Evolutionary conservation across 495 filamentous ascomycete genomes (phyloP), one percentile per base, ranked within the genome.

Genomic region (Lindgomyces ingoldianus): DNA sequence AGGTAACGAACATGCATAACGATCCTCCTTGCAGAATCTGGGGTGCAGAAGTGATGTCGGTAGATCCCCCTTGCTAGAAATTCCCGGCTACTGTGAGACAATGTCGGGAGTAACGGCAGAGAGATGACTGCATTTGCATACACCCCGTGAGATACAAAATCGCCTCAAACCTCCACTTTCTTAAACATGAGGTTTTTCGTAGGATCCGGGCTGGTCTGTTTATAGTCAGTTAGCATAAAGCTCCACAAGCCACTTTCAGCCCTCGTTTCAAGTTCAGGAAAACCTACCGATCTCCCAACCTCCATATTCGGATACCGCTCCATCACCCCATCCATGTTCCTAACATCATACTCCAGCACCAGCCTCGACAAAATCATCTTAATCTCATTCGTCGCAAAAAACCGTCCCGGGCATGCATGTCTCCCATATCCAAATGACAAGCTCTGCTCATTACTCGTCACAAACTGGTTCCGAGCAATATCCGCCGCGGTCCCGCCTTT

Each of bases 351-450:
- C 29, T 64, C 48, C 33, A 64, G 25, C 10, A 68, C 18, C 6
- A 47, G 8, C 52, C 55, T 57, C 44, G 53, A 51, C 1, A 68
- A 26, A 26, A 68, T 68, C 65, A 68, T 68, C 51, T 68, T 68
- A 19, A 68, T 64, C 52, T 68, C 65, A 25, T 68, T 68, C 11
- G 65, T 53, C 1, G 65, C 65, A 49, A 68, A 68, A 54, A 68
- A 68, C 1, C 65, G 36, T 3, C 65, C 65, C 0, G 65, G 65
- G 52, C 65, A 68, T 1, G 65, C 60, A 54, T 68, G 65, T 19
- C 22, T 39, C 3, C 65, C 65, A 58, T 63, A 64, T 24, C 65
- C 65, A 29, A 57, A 68, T 12, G 10, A 11, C 29, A 68, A 18
- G 22, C 54, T 55, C 44, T 63, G 42, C 52, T 68, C 59, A 18